phyloP scores from a whole-genome alignment of 140 eudicot species.

The Ambrosia hybrid region DNA sequence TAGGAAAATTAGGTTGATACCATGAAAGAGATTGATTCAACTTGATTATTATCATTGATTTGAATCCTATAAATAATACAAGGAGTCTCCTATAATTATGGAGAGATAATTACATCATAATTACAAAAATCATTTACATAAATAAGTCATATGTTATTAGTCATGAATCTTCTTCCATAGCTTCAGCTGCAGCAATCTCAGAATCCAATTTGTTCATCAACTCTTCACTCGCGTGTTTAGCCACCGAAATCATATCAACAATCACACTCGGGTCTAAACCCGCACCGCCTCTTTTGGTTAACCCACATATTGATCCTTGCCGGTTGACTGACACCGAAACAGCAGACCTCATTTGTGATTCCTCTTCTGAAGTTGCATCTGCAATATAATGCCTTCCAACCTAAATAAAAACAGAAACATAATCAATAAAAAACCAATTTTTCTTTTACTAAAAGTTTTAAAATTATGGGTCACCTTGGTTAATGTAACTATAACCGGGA shows the following conservation, averaged over 20 bases:
- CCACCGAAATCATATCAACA: slow-evolving; percentile 90
- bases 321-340: slow-evolving; percentile 78
- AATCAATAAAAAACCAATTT: not conserved
- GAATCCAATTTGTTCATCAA: slow-evolving; percentile 73
- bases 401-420: slow-evolving; percentile 33
- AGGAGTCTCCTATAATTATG: no score
- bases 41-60: no score
- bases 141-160: no score
- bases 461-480: slow-evolving; percentile 55
- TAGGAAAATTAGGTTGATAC: no score
- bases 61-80: no score
- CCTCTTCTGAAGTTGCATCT: slow-evolving; percentile 95
- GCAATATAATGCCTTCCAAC: slow-evolving; percentile 88
- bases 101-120: no score
- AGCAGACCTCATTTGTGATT: slow-evolving; percentile 91
- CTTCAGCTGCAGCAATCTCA: slow-evolving; percentile 93
- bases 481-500: slow-evolving; percentile 84
- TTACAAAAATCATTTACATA: no score
- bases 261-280: slow-evolving; percentile 84
- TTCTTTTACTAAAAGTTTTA: no score
- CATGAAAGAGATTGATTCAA: no score
- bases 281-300: slow-evolving; percentile 88
- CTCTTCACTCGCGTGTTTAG: slow-evolving; percentile 77
- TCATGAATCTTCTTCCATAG: slow-evolving; percentile 55
- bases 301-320: slow-evolving; percentile 69